These are phyloP conservation scores for Mimosa pudica DNA, from an alignment of 306 rosid genomes.

Conservation along the genomic window DNA sequence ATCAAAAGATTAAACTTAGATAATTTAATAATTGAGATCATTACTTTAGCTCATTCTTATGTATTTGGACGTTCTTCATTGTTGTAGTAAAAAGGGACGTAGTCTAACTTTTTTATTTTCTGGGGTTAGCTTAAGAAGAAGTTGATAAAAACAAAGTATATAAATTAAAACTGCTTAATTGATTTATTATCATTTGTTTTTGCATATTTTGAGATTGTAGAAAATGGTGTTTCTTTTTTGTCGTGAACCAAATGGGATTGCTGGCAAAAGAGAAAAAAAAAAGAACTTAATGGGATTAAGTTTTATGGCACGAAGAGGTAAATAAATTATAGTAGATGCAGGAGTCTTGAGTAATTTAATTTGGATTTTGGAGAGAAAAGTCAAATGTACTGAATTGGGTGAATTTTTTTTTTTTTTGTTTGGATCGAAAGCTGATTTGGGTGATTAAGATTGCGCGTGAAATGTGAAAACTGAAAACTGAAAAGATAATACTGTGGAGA, in stretches of 20 bases:
- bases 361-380: neutral
- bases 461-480: too few species aligned
- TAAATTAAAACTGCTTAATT: neutral
- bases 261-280: too few species aligned
- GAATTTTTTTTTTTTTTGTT: too few species aligned
- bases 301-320: neutral
- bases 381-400: constrained; percentile 26
- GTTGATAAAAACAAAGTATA: neutral
- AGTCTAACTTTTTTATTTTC: neutral
- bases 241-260: neutral
- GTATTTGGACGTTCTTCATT: neutral
- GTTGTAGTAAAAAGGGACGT: neutral
- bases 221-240: neutral
- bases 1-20: neutral
- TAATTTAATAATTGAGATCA: neutral
- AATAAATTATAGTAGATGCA: neutral
- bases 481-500: neutral
- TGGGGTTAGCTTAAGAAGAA: too few species aligned
- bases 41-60: too few species aligned
- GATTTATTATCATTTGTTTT: neutral
- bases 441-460: neutral
- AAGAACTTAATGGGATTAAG: neutral
- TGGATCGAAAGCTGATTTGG: too few species aligned
- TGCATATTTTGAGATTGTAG: neutral
- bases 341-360: too few species aligned